Base-by-base conservation (phyloP, 2,329 filamentous ascomycete genomes). In the Helminthosporium solani region DNA sequence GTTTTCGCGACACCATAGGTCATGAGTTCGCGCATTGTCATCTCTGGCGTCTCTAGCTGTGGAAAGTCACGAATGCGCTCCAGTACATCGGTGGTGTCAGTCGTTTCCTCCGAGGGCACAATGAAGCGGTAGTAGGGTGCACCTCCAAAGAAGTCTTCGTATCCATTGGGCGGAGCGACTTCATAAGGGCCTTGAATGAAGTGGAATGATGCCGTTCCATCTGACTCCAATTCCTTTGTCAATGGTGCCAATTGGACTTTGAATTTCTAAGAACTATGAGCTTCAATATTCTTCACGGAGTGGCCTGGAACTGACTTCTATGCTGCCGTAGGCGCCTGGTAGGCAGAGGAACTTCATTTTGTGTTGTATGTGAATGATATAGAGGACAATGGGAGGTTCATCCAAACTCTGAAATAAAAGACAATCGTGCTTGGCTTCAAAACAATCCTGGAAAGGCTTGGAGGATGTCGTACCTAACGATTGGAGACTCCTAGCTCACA, bases 61-160 rank as follows among this genome's bases (percentile, higher is more conserved):
- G 78, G 78, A 34, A 82, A 80, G 40, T 81, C 76, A 20, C 78
- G 74, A 51, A 83, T 77, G 39, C 75, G 75, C 25, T 74, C 69
- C 9, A 63, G 49, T 7, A 58, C 60, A 50, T 63, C 60, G n/a
- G 47, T 53, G 6, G 45, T 42, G 7, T 57, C 53, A 1, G 28
- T 39, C n/a, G 57, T 52, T 8, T 38, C 42, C 11, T 52, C 53
- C 15, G 47, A 50, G n/a, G 57, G 53, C 7, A 57, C 52, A 25
- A 63, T 54, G 35, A 56, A 63, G 9, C 58, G 55, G 43, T 57
- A 60, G 37, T 59, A 63, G 3, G 60, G 60, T 3, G 58, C 47
- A 7, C 60, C 60, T 3, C 60, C 60, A 44, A 61, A 63, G 30
- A 62, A 63, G 8, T 63, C 60, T 40, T 63, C 60, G 28, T 58